These are phyloP conservation scores for Vicia sativa DNA, from an alignment of 306 rosid genomes.

Conservation along the genomic window DNA sequence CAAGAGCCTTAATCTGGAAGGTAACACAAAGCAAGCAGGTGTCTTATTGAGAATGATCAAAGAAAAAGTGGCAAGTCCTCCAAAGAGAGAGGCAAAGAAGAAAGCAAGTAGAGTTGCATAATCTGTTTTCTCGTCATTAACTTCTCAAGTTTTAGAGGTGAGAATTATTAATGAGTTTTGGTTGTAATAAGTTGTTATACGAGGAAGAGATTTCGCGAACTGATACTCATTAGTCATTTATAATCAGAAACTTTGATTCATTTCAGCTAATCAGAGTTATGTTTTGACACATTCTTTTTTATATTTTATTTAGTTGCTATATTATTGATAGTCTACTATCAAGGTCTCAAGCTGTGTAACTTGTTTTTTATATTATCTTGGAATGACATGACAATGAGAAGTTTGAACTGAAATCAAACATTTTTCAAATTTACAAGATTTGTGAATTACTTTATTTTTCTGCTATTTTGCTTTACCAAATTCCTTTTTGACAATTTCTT, in stretches of 20 bases:
- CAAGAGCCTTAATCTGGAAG: slow-evolving; percentile 75
- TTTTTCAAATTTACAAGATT: slow-evolving; percentile 17
- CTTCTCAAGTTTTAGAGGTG: slow-evolving; percentile 40
- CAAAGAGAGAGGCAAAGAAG: slow-evolving; percentile 54
- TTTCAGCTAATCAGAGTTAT: slow-evolving; percentile 30
- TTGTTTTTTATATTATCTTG: slow-evolving; percentile 13
- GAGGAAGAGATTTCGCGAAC: slow-evolving; percentile 28
- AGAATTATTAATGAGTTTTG: slow-evolving; percentile 35
- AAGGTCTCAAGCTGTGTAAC: background rate
- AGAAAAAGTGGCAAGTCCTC: slow-evolving; percentile 41
- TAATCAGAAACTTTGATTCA: slow-evolving; percentile 32
- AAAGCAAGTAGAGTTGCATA: slow-evolving; percentile 48
- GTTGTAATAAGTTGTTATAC: slow-evolving; percentile 40
- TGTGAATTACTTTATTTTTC: slow-evolving; percentile 11
- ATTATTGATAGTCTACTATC: slow-evolving; percentile 4
- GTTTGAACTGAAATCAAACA: slow-evolving; percentile 26
- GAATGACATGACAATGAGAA: slow-evolving; percentile 26
- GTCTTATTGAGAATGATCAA: slow-evolving; percentile 77
- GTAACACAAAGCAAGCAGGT: slow-evolving; percentile 96
- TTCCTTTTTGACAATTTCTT: background rate
- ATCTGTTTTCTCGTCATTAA: slow-evolving; percentile 37
- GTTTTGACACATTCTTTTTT: slow-evolving; percentile 17
- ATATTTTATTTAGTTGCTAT: slow-evolving; percentile 1
- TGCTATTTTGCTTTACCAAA: background rate
- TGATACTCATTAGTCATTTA: slow-evolving; percentile 26